Percentiles rank a stretch among this genome's conserved stretches.
phyloP scores from a whole-genome alignment of 257 asterid genomes.

The Sherardia arvensis region DNA sequence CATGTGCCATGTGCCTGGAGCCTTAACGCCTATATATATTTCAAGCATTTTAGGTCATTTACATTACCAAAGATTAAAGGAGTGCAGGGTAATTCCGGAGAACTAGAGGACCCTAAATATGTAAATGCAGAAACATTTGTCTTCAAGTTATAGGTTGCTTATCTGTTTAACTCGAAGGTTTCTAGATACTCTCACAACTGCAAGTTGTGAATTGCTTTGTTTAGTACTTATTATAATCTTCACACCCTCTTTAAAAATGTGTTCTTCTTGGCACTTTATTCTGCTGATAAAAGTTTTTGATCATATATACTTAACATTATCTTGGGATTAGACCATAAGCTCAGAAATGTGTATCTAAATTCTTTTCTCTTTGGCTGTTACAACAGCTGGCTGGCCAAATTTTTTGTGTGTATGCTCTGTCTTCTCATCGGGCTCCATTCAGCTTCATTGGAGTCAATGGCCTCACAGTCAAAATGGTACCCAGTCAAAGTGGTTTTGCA shows the following conservation, averaged over 20 bases:
- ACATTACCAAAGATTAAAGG: neutral
- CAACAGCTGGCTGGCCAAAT: constrained; percentile 99
- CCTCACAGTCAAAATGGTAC: constrained; percentile 68
- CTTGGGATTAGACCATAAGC: neutral
- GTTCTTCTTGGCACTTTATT: neutral
- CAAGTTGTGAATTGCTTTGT: neutral
- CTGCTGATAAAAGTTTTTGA: neutral
- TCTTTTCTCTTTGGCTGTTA: constrained; percentile 13
- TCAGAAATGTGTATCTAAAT: neutral
- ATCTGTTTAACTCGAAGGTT: neutral
- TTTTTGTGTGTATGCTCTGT: constrained; percentile 98
- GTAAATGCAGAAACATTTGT: neutral
- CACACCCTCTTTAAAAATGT: no score
- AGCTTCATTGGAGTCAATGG: constrained; percentile 98
- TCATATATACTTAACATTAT: neutral
- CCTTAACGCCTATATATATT: neutral
- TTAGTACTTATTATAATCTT: neutral
- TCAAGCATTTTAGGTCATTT: neutral
- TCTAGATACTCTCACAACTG: neutral
- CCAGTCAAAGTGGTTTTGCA: constrained; percentile 86
- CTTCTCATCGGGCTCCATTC: constrained; percentile 95
- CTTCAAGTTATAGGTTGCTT: neutral
- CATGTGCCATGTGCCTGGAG: neutral
- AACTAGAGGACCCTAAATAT: neutral
- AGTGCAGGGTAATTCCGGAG: neutral